Evolutionary conservation across 140 eudicot species (phyloP).

Genomic region (Erigeron philadelphicus): DNA sequence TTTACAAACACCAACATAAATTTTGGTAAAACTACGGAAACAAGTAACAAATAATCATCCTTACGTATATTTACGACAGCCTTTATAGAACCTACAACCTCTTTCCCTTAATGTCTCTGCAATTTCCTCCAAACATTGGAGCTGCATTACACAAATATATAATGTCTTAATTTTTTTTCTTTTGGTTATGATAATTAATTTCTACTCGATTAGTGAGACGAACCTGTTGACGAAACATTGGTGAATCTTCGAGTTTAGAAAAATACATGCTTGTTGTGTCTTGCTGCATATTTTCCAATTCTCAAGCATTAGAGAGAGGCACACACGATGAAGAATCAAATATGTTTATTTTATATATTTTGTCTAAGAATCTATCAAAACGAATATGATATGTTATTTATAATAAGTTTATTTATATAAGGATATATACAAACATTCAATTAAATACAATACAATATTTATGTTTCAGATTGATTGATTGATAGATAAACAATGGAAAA

Average conservation of each 20-base stretch:
- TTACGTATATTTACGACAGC: constrained; percentile 88
- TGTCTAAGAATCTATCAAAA: constrained; percentile 14
- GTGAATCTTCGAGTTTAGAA: constrained; percentile 84
- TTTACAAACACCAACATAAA: not conserved
- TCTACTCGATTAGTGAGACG: not conserved
- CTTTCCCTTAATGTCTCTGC: constrained; percentile 72
- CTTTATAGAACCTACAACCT: constrained; percentile 68
- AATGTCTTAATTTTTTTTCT: too few relatives aligned
- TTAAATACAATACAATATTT: too few relatives aligned
- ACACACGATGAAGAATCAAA: constrained; percentile 15
- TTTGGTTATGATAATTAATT: too few relatives aligned
- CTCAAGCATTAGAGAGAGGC: constrained; percentile 15
- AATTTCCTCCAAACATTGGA: constrained; percentile 82
- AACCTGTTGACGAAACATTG: constrained; percentile 92
- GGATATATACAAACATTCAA: too few relatives aligned
- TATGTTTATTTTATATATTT: not conserved
- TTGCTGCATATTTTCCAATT: constrained; percentile 42
- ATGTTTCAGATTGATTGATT: too few relatives aligned
- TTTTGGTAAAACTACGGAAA: constrained; percentile 3
- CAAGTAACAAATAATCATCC: constrained; percentile 19
- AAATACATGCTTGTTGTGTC: constrained; percentile 45
- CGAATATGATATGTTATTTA: not conserved
- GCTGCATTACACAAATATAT: constrained; percentile 42
- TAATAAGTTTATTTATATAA: not conserved
- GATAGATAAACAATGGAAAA: too few relatives aligned